These are phyloP conservation scores for Pleurotus pulmonarius DNA, from an alignment of 768 basidiomycete species.

Conservation along the genomic window DNA sequence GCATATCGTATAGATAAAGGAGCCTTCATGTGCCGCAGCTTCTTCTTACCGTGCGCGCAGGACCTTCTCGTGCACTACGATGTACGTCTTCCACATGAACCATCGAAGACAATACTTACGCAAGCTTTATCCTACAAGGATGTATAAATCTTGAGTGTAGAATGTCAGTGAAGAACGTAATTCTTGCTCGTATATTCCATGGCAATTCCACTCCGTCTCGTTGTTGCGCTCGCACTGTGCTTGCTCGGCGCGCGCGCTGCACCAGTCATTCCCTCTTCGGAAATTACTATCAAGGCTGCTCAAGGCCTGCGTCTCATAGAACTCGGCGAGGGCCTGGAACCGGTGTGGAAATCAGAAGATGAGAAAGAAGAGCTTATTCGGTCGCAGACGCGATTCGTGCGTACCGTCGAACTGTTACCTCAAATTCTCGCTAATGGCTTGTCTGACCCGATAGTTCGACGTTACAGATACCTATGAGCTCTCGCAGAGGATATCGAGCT, in stretches of 20 bases:
- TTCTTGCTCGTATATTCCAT: not conserved
- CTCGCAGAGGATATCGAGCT: slow-evolving; percentile 6
- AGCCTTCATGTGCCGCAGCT: no score
- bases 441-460: slow-evolving; percentile 21
- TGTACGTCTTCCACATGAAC: no score
- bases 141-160: no score
- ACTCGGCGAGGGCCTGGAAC: slow-evolving; percentile 21
- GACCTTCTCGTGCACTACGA: no score
- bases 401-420: not conserved
- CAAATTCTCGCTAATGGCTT: not conserved
- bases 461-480: slow-evolving; percentile 28
- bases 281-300: slow-evolving; percentile 15
- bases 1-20: no score
- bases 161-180: no score
- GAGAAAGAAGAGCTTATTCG: slow-evolving; percentile 24
- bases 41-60: no score
- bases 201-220: not conserved
- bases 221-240: not conserved
- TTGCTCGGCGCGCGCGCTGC: not conserved
- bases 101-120: no score
- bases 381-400: slow-evolving; percentile 20
- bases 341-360: slow-evolving; percentile 27
- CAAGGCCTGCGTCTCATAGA: slow-evolving; percentile 28
- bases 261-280: slow-evolving; percentile 2
- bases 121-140: no score